These are phyloP conservation scores for Russula olivacea DNA, from an alignment of 768 basidiomycete genomes.

Conservation along the genomic window DNA sequence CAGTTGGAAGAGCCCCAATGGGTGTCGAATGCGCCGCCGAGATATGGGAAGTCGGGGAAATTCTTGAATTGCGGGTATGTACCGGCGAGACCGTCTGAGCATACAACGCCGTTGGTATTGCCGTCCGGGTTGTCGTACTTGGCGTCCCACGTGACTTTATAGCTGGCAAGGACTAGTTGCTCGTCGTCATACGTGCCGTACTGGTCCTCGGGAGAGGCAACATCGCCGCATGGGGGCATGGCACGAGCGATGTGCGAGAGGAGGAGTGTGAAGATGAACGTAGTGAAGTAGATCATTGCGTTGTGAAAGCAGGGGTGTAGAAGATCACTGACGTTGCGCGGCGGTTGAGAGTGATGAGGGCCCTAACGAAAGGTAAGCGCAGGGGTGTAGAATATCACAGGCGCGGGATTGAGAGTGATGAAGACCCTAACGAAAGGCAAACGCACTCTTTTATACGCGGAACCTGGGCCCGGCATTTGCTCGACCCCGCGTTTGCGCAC, in stretches of 20 bases:
- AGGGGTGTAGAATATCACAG: background rate
- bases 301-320: background rate
- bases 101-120: slow-evolving; percentile 41
- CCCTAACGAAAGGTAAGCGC: background rate
- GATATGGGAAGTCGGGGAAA: slow-evolving; percentile 53
- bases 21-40: slow-evolving; percentile 51
- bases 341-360: background rate
- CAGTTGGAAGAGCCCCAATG: slow-evolving; percentile 47
- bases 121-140: slow-evolving; percentile 42
- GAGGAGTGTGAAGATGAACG: slow-evolving; percentile 1
- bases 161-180: too few relatives aligned
- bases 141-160: too few relatives aligned
- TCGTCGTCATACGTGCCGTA: background rate
- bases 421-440: background rate
- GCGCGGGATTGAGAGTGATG: background rate
- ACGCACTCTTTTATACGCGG: background rate
- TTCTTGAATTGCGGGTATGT: slow-evolving; percentile 44
- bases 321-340: background rate
- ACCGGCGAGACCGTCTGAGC: slow-evolving; percentile 42
- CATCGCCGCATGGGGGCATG: background rate
- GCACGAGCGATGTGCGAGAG: background rate
- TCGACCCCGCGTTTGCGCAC: too few relatives aligned
- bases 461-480: too few relatives aligned
- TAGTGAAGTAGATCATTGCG: background rate
- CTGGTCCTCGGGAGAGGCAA: background rate